phyloP scores from a whole-genome alignment of 176 grass and related monocot genomes.

The Aegilops tauschii region DNA sequence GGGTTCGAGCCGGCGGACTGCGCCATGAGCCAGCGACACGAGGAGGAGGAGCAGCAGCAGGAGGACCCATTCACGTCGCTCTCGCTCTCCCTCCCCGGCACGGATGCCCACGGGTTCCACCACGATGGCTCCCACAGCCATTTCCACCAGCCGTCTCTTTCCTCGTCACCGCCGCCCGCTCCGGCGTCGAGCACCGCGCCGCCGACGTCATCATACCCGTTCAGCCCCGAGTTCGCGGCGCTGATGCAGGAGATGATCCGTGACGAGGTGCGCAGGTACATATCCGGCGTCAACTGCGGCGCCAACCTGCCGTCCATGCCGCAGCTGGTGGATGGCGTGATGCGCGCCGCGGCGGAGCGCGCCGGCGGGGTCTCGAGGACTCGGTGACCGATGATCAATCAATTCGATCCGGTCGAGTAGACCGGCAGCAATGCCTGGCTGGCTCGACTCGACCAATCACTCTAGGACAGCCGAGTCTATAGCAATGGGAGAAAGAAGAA shows the following conservation, averaged over 20 bases:
- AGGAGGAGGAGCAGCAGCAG: background rate
- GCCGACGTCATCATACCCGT: background rate
- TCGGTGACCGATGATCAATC: background rate
- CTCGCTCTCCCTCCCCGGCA: conserved; percentile 64
- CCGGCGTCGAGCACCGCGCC: background rate
- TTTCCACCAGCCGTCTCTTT: conserved; percentile 31
- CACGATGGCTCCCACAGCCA: conserved; percentile 39
- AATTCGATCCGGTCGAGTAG: background rate
- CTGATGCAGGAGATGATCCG: conserved; percentile 82
- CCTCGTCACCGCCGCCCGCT: background rate
- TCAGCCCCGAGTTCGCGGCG: conserved; percentile 15
- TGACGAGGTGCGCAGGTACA: conserved; percentile 71
- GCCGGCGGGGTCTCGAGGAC: conserved; percentile 15
- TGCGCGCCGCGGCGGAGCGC: conserved; percentile 43
- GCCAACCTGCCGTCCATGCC: conserved; percentile 21
- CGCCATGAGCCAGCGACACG: conserved; percentile 20
- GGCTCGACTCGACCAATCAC: no score
- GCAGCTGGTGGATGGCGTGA: conserved; percentile 39
- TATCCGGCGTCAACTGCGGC: conserved; percentile 47
- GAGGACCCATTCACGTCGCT: conserved; percentile 77
- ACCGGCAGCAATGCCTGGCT: no score
- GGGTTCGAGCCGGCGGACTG: conserved; percentile 36
- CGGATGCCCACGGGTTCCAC: conserved; percentile 14
- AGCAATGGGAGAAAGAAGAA: no score
- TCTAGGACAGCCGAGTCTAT: background rate